Evolutionary conservation across 345 rosid species (phyloP).

Genomic region (Salix exigua): DNA sequence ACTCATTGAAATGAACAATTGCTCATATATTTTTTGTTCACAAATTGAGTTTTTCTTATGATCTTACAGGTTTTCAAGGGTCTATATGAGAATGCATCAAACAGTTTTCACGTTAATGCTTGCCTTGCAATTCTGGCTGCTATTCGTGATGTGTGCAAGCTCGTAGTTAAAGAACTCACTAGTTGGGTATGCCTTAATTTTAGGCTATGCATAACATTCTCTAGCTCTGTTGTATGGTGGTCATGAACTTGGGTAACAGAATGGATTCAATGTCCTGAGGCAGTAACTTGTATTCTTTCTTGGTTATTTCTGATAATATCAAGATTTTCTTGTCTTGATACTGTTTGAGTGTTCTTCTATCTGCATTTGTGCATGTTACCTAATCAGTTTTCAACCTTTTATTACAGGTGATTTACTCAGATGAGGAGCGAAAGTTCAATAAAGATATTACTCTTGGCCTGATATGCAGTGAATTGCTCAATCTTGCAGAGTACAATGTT

Average conservation of each 20-base stretch:
- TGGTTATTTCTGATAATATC: background rate
- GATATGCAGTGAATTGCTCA: constrained; percentile 74
- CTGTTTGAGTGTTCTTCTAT: background rate
- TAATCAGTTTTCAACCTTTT: background rate
- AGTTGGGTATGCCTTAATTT: constrained; percentile 70
- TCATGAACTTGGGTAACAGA: background rate
- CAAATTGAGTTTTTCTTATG: background rate
- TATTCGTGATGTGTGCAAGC: constrained; percentile 93
- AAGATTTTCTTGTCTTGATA: background rate
- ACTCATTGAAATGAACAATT: background rate
- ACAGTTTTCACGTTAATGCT: constrained; percentile 64
- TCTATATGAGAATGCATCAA: constrained; percentile 78
- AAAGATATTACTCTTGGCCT: constrained; percentile 86
- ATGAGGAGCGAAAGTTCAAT: constrained; percentile 90
- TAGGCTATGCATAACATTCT: background rate
- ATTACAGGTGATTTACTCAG: constrained; percentile 80
- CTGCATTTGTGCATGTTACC: background rate
- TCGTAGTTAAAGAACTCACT: constrained; percentile 89
- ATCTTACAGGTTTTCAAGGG: constrained; percentile 74
- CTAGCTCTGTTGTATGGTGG: background rate
- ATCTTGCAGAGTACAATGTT: constrained; percentile 89
- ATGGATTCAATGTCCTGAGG: background rate
- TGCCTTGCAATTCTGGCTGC: constrained; percentile 84
- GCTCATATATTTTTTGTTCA: background rate
- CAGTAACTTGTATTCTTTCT: background rate